phyloP scores from a whole-genome alignment of 805 yeast genomes.

The Wickerhamomyces subpelliculosus region DNA sequence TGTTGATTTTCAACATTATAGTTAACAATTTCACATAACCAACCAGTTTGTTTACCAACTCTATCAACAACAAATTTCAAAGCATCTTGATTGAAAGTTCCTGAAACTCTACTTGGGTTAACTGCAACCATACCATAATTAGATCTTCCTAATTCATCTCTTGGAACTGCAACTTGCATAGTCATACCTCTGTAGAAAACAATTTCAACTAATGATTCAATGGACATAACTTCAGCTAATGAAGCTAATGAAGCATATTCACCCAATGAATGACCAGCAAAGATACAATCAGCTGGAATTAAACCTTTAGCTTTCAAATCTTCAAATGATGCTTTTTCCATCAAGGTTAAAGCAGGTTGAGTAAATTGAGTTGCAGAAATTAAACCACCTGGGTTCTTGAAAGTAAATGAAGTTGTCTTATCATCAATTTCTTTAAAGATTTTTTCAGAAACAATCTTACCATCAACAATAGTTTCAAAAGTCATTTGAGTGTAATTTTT shows the following conservation, averaged over 20 bases:
- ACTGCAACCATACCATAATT: conserved; percentile 99
- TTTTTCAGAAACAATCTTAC: conserved; percentile 81
- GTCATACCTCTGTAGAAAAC: conserved; percentile 99
- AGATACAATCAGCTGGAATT: conserved; percentile 87
- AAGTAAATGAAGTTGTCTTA: conserved; percentile 76
- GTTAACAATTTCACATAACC: conserved; percentile 97
- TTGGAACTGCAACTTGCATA: conserved; percentile 99
- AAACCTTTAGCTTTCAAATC: conserved; percentile 95
- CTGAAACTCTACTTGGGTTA: conserved; percentile 88
- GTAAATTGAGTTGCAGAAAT: conserved; percentile 98
- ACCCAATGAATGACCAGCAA: conserved; percentile 99
- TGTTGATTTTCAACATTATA: conserved; percentile 97
- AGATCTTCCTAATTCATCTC: conserved; percentile 92
- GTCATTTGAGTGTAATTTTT: conserved; percentile 95
- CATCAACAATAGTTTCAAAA: conserved; percentile 90
- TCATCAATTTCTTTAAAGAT: conserved; percentile 90
- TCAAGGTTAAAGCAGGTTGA: conserved; percentile 96
- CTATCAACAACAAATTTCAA: conserved; percentile 90
- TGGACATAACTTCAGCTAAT: conserved; percentile 97
- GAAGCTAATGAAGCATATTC: conserved; percentile 98
- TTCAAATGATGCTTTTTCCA: conserved; percentile 99
- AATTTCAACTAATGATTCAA: conserved; percentile 93
- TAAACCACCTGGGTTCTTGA: conserved; percentile 89
- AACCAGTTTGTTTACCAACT: conserved; percentile 73
- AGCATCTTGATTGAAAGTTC: conserved; percentile 89